Base-by-base conservation (phyloP, 371 early-diverging fungal species). In the Mucor plumbeus region DNA sequence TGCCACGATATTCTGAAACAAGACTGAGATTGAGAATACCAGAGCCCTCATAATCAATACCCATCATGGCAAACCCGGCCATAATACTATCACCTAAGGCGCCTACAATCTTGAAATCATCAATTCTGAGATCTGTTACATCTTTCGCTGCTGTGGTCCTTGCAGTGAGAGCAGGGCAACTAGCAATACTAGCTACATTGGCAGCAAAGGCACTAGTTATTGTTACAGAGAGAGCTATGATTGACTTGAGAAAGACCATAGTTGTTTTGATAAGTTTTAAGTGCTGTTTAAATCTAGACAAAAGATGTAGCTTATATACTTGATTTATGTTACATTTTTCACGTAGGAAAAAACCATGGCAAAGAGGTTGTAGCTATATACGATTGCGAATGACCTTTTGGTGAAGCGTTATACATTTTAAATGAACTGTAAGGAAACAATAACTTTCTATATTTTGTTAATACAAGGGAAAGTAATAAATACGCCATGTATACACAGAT, bases 51-150 rank as follows among this genome's bases (percentile, higher is more conserved):
- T 68, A 62, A 43, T 71, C 65, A 33, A 68, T 40, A 35, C 69
- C 72, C 59, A 65, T 65, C 66, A 73, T 65, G 33, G 59, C 72
- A 59, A 75, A 75, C 0, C 72, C 75, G 36, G 72, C 72, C 63
- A 72, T 75, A 35, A 75, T 72, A 65, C 75, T 75, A n/a, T 72
- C 68, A 7, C 74, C 74, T 11, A 74, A 64, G 7, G 59, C 64
- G 38, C 63, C 71, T 9, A 74, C 40, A 15, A 74, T 61, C n/a
- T 71, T 67, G 63, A 74, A 68, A 55, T 74, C 74, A 31, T 71
- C 74, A 21, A 71, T 65, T 15, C 74, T 68, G 57, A 74, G 58
- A 48, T 74, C 74, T 15, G 67, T 67, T 5, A 74, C 68, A 17
- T 64, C 68, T 55, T 61, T 71, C 6, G 71, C 59, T 13, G 64